Evolutionary conservation across 202 grass and related monocot genomes (phyloP).

Genomic region (Dendrocalamus latiflorus): DNA sequence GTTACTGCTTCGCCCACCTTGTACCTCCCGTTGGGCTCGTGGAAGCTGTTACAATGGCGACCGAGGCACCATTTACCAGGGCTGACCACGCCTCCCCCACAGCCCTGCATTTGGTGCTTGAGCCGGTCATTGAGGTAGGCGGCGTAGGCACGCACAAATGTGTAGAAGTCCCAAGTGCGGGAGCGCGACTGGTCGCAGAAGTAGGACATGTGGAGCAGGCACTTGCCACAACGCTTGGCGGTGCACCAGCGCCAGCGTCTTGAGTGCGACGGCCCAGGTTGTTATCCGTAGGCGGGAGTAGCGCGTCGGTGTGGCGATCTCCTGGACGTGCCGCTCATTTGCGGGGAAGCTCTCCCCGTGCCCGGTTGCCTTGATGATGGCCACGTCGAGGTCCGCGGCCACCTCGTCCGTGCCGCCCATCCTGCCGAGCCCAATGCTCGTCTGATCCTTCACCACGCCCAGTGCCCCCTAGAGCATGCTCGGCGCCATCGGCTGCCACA

Average conservation of each 20-base stretch:
- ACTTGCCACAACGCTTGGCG: slow-evolving; percentile 45
- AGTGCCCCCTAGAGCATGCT: slow-evolving; percentile 56
- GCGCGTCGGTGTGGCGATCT: slow-evolving; percentile 65
- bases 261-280: slow-evolving; percentile 65
- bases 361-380: too few relatives aligned
- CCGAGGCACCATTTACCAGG: neutral
- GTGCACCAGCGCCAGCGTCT: slow-evolving; percentile 61
- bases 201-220: slow-evolving; percentile 60
- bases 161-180: slow-evolving; percentile 50
- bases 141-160: slow-evolving; percentile 63
- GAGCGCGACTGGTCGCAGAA: slow-evolving; percentile 46
- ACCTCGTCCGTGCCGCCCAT: too few relatives aligned
- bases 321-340: slow-evolving; percentile 47
- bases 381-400: too few relatives aligned
- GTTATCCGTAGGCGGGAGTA: slow-evolving; percentile 12
- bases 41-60: neutral
- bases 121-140: slow-evolving; percentile 63
- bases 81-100: neutral
- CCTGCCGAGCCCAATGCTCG: slow-evolving; percentile 37
- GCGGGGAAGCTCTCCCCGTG: slow-evolving; percentile 40
- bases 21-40: neutral
- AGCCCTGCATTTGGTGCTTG: slow-evolving; percentile 49
- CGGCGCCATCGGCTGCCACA: slow-evolving; percentile 33
- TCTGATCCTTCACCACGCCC: slow-evolving; percentile 61
- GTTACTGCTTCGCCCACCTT: slow-evolving; percentile 1